Evolutionary conservation across 2,329 filamentous ascomycete species (phyloP), one percentile per base, ranked within the genome.

Genomic region (Penicillium sp.): DNA sequence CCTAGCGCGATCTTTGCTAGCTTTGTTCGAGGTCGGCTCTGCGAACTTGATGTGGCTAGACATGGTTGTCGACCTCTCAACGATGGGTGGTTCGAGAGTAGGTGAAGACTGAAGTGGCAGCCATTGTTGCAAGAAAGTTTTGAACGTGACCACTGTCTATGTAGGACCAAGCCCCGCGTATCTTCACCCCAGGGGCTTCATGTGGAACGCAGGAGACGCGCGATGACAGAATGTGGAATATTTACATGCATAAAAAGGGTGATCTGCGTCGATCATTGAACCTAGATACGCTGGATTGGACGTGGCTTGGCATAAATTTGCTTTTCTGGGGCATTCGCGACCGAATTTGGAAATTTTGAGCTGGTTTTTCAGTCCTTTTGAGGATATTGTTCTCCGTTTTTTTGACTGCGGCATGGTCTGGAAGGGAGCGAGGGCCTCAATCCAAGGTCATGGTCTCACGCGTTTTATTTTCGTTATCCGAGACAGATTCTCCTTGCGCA

Each of bases 141-240:
- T 21, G 54, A 65, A 66, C 47, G 34, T 55, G 55, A 54, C 64
- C 50, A 50, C 23, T 27, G 19, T 29, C 50, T 19, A 52, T 21
- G 63, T 63, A 65, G 63, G 63, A 65, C 63, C 55, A 59, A 57
- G 63, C 60, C 63, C 62, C 63, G 60, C 62, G 52, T 62, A 63
- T 65, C 58, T 65, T 67, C 47, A 63, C 45, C 59, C 57, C 59
- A 67, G 63, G 63, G 63, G 65, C 53, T 52, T 56, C 56, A 60
- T 53, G 58, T 65, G 63, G 63, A 65, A 67, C 63, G 62, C 59
- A 60, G 58, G 60, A 45, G 55, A 67, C 51, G 65, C 65, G 62
- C 58, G 60, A 67, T 65, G 62, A 65, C 62, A 65, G 63, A 67
- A 67, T 67, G 64, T 67, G 63, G 57, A 67, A 60, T 64, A 56